These are phyloP conservation scores for Cyamopsis tetragonoloba DNA, from an alignment of 306 rosid species.

Conservation along the genomic window DNA sequence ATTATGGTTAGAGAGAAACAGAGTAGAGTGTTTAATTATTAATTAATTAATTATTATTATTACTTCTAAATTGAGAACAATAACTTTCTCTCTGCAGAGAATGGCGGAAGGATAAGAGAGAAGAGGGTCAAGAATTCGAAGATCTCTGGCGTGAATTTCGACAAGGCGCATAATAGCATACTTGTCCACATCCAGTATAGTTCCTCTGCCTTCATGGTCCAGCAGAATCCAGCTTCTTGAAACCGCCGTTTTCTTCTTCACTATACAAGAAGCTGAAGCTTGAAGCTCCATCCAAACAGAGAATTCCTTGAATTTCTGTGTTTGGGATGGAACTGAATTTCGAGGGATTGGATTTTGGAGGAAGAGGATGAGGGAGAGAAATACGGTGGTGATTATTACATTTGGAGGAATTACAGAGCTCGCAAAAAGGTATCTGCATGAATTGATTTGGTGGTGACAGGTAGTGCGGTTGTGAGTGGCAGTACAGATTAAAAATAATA, in stretches of 20 bases:
- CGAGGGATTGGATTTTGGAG: background rate
- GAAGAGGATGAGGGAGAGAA: background rate
- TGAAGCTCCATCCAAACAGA: slow-evolving; percentile 41
- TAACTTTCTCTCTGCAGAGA: slow-evolving; percentile 73
- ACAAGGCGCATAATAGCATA: slow-evolving; percentile 71
- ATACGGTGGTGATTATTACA: slow-evolving; percentile 24
- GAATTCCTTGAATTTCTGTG: background rate
- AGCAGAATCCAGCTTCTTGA: slow-evolving; percentile 67
- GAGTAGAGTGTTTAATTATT: too few species aligned
- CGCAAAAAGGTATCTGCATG: slow-evolving; percentile 21
- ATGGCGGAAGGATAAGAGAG: slow-evolving; percentile 72
- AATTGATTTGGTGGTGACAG: slow-evolving; percentile 20
- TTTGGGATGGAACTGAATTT: background rate
- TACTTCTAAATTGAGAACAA: slow-evolving; percentile 85
- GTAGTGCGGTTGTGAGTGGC: slow-evolving; percentile 17
- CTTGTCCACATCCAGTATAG: slow-evolving; percentile 66
- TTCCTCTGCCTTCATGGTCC: slow-evolving; percentile 43
- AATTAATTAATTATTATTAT: too few species aligned
- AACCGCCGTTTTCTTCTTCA: slow-evolving; percentile 56
- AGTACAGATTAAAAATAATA: background rate
- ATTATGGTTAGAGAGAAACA: background rate
- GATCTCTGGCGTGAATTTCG: slow-evolving; percentile 70
- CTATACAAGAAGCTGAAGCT: slow-evolving; percentile 14
- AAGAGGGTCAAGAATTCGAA: slow-evolving; percentile 76
- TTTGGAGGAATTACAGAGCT: slow-evolving; percentile 20